Evolutionary conservation across 23 red algal genomes (phyloP).

Genomic region (Gracilaria vermiculophylla): DNA sequence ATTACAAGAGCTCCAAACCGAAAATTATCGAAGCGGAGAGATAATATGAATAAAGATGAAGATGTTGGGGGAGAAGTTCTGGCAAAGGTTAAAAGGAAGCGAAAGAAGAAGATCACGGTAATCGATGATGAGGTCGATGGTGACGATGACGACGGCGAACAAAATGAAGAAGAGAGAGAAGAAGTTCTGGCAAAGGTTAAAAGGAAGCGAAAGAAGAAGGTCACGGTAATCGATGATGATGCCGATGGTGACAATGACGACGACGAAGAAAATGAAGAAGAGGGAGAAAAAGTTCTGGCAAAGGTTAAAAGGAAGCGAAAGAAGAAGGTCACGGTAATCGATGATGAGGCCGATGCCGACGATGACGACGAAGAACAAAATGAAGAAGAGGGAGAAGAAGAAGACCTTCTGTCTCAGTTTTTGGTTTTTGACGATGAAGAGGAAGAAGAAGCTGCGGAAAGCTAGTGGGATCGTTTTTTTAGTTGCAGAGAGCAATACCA

Average conservation of each 20-base stretch:
- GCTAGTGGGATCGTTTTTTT: neutral
- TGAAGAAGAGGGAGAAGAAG: neutral
- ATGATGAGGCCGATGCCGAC: conserved; percentile 1
- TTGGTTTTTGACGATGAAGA: conserved; percentile 22
- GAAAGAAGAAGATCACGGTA: neutral
- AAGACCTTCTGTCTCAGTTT: neutral
- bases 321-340: neutral
- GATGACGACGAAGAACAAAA: neutral
- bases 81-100: neutral
- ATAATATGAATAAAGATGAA: neutral
- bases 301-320: neutral
- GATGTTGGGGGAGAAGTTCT: neutral
- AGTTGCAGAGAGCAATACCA: no score
- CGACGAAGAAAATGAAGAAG: neutral
- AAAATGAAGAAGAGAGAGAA: neutral
- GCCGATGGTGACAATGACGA: conserved; percentile 1
- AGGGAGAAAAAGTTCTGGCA: neutral
- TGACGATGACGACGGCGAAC: conserved; percentile 12
- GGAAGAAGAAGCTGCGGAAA: conserved; percentile 10
- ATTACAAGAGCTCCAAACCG: neutral
- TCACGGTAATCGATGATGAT: conserved; percentile 37
- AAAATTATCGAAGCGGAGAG: neutral
- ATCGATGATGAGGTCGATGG: conserved; percentile 35
- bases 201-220: neutral
- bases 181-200: neutral